Conservation (phyloP, 2,329 filamentous ascomycete species). For the Neonectria neomacrospora region DNA sequence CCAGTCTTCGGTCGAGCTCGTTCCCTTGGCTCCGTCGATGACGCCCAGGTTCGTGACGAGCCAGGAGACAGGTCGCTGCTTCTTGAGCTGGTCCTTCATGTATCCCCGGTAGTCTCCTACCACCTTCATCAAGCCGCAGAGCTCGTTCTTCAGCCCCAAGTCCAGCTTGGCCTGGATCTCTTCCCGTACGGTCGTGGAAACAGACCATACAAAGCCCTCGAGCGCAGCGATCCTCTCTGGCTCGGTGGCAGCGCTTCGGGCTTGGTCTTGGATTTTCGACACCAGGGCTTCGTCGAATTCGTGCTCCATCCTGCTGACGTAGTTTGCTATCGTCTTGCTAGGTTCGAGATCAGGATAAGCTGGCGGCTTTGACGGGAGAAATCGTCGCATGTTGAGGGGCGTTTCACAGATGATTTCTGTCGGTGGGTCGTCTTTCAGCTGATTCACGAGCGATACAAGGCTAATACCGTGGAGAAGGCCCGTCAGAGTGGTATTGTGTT, state of each 20-base stretch:
- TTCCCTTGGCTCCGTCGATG: constrained; percentile 25
- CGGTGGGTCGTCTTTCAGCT: constrained; percentile 10
- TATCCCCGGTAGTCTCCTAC: constrained; percentile 36
- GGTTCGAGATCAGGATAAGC: constrained; percentile 19
- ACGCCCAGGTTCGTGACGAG: constrained; percentile 42
- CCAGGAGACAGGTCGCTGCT: constrained; percentile 32
- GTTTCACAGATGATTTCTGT: constrained; percentile 22
- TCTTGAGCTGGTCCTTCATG: constrained; percentile 20
- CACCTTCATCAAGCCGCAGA: constrained; percentile 33
- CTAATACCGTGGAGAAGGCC: constrained; percentile 38
- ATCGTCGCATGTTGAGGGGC: constrained; percentile 39
- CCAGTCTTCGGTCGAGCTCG: constrained; percentile 22
- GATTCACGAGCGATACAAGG: constrained; percentile 33
- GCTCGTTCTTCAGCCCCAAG: constrained; percentile 37
- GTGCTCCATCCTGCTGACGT: constrained; percentile 24
- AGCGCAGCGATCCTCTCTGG: constrained; percentile 14
- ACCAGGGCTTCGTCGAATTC: constrained; percentile 8
- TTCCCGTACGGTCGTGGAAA: constrained; percentile 19
- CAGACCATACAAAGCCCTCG: constrained; percentile 39
- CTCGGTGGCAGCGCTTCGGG: neutral
- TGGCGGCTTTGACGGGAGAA: constrained; percentile 21
- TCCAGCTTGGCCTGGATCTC: constrained; percentile 35
- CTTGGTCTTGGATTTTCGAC: neutral
- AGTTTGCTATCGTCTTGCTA: constrained; percentile 30
- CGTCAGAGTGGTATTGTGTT: constrained; percentile 42